Conservation (phyloP, 805 yeast species). For the Tanozyma kutaoensis region DNA sequence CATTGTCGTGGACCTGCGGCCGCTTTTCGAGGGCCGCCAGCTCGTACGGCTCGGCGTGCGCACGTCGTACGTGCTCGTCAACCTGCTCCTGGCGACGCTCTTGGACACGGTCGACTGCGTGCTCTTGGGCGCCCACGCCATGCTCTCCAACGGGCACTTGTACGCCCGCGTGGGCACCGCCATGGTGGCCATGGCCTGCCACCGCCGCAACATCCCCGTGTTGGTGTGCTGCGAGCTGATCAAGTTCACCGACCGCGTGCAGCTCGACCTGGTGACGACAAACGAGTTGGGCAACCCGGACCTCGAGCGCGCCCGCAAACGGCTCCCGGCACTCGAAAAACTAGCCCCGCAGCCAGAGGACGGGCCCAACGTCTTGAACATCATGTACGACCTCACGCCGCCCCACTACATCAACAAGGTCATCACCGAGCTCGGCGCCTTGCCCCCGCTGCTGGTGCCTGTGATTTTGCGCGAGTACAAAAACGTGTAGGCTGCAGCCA, state of each 20-base stretch:
- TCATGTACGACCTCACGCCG: conserved; percentile 90
- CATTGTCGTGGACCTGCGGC: conserved; percentile 84
- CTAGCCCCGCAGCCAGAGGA: too few species aligned
- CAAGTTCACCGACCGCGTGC: conserved; percentile 91
- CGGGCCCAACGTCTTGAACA: conserved; percentile 56
- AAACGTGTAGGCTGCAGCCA: too few species aligned
- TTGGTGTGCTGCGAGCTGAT: conserved; percentile 91
- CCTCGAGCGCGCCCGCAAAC: conserved; percentile 35
- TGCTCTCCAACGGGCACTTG: conserved; percentile 87
- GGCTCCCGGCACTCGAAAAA: conserved; percentile 2
- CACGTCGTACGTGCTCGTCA: conserved; percentile 67
- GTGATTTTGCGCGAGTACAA: conserved; percentile 91
- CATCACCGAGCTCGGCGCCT: conserved; percentile 89
- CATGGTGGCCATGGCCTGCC: conserved; percentile 81
- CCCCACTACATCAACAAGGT: conserved; percentile 89
- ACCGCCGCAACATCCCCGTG: conserved; percentile 82
- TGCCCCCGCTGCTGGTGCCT: conserved; percentile 98
- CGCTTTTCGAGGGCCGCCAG: conserved; percentile 84
- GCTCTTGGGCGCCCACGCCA: conserved; percentile 92
- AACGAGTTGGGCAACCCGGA: conserved; percentile 86
- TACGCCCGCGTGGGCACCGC: conserved; percentile 95
- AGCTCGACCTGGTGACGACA: conserved; percentile 87
- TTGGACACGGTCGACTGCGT: conserved; percentile 83
- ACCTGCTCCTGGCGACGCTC: conserved; percentile 60
- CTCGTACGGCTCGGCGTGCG: conserved; percentile 33